phyloP scores from a whole-genome alignment of 352 stramenopile genomes.

The Salisapilia sapeloensis region DNA sequence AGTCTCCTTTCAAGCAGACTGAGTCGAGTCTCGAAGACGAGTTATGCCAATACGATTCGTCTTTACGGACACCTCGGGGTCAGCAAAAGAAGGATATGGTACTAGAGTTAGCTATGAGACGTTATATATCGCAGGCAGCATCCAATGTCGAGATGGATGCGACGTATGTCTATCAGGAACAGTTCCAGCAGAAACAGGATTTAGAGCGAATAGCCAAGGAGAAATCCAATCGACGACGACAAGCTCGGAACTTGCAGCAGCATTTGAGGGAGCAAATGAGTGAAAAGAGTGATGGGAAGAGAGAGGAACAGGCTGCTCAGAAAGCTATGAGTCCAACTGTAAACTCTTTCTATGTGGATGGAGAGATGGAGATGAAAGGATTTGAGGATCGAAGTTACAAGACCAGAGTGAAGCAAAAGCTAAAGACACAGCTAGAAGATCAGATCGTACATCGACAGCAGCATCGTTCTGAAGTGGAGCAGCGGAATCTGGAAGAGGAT shows the following conservation, averaged over 20 bases:
- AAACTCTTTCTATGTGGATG: conserved; percentile 40
- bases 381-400: conserved; percentile 29
- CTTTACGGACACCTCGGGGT: no score
- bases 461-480: conserved; percentile 13
- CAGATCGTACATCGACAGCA: conserved; percentile 43
- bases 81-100: conserved; percentile 12
- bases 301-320: conserved; percentile 13
- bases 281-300: conserved; percentile 8
- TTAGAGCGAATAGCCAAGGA: conserved; percentile 31
- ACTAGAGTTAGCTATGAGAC: conserved; percentile 40
- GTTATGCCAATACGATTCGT: no score
- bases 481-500: conserved; percentile 35
- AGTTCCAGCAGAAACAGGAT: conserved; percentile 36
- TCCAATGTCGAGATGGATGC: conserved; percentile 35
- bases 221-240: conserved; percentile 18
- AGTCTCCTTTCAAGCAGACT: no score
- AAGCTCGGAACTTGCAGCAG: conserved; percentile 36
- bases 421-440: conserved; percentile 32
- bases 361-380: conserved; percentile 25
- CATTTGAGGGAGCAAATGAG: conserved; percentile 37
- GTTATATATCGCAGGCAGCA: conserved; percentile 27
- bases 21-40: conserved; percentile 34
- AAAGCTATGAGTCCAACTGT: conserved; percentile 16
- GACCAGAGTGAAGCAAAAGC: conserved; percentile 18
- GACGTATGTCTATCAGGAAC: conserved; percentile 30